phyloP scores from a whole-genome alignment of 192 early-diverging fungal species.

The Coemansia asiatica region DNA sequence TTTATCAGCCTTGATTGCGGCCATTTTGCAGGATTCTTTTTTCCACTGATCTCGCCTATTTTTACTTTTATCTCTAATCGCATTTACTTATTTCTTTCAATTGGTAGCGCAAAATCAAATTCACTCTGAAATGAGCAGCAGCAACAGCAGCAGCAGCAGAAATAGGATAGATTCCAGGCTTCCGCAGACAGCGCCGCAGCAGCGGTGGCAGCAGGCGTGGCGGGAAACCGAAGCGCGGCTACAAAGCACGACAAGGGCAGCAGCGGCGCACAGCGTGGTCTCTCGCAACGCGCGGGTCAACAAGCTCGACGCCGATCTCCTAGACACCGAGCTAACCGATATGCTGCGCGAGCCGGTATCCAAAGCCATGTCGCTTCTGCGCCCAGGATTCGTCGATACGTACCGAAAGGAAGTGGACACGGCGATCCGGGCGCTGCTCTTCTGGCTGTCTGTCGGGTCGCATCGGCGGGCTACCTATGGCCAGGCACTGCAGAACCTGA shows the following conservation, averaged over 20 bases:
- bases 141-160: not conserved
- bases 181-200: constrained; percentile 28
- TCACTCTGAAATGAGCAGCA: not conserved
- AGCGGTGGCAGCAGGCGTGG: constrained; percentile 45
- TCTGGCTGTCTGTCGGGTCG: constrained; percentile 72
- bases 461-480: constrained; percentile 75
- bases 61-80: no score
- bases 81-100: no score
- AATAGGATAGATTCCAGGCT: not conserved
- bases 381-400: constrained; percentile 57
- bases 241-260: constrained; percentile 63
- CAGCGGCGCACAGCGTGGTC: constrained; percentile 60
- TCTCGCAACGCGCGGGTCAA: constrained; percentile 62
- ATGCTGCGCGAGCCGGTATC: constrained; percentile 78
- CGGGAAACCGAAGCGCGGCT: constrained; percentile 44
- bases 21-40: no score
- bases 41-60: not conserved
- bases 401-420: constrained; percentile 74
- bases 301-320: constrained; percentile 81
- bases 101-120: constrained; percentile 4
- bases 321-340: constrained; percentile 74
- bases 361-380: constrained; percentile 62
- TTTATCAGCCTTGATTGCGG: no score
- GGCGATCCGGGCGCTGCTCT: constrained; percentile 67
- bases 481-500: constrained; percentile 79